Percentiles rank a stretch among this genome's conserved stretches.
These are phyloP conservation scores for Xylariaceae sp. DNA, from an alignment of 2,329 filamentous ascomycete genomes.

Conservation along the genomic window DNA sequence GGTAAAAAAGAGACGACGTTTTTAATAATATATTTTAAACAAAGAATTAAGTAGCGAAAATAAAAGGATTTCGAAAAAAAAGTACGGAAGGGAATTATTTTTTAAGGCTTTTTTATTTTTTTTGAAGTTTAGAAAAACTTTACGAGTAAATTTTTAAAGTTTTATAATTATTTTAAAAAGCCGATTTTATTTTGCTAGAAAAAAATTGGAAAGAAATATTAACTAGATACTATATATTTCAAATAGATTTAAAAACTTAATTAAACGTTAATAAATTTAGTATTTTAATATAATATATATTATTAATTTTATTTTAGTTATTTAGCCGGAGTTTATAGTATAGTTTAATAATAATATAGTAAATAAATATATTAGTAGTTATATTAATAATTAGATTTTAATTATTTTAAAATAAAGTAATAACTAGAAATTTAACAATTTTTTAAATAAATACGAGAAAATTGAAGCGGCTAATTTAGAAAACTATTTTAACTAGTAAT, in stretches of 20 bases:
- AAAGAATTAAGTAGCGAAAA: no score
- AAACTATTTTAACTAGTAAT: no score
- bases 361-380: background rate
- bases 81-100: no score
- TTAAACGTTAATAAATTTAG: background rate
- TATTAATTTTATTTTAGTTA: background rate
- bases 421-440: background rate
- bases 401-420: background rate
- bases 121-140: no score
- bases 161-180: background rate
- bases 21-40: no score
- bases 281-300: background rate
- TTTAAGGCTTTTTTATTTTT: no score
- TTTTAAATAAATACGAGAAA: background rate
- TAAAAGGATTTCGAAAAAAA: no score
- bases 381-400: background rate
- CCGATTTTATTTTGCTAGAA: background rate
- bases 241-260: background rate
- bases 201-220: background rate
- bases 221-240: background rate
- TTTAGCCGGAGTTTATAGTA: background rate
- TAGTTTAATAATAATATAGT: background rate
- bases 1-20: no score
- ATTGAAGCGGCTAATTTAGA: no score
- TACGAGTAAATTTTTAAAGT: background rate